Conservation (phyloP, 2,329 filamentous ascomycete species). For the Pezicula rhizophila region DNA sequence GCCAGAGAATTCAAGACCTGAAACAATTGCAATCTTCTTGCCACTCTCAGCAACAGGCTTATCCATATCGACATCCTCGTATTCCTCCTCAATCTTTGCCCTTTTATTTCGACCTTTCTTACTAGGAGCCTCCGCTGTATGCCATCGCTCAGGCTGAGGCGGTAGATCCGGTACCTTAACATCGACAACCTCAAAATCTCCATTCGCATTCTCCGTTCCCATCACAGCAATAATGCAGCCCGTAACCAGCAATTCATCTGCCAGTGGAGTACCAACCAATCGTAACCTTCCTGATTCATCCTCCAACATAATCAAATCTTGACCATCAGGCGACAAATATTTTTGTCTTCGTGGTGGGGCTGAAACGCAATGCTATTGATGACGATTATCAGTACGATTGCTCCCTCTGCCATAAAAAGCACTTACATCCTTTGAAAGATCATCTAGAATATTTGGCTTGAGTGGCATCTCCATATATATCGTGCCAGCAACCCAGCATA, state of each 20-base stretch:
- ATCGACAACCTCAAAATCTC: conserved; percentile 89
- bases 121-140: conserved; percentile 47
- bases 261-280: conserved; percentile 66
- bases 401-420: neutral
- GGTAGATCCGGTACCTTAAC: conserved; percentile 83
- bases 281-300: conserved; percentile 89
- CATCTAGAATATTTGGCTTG: conserved; percentile 93
- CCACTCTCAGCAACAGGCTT: conserved; percentile 27
- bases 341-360: conserved; percentile 72
- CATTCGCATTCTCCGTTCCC: conserved; percentile 86
- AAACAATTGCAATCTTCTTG: conserved; percentile 74
- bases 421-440: conserved; percentile 83
- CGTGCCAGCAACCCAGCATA: conserved; percentile 93
- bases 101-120: conserved; percentile 27
- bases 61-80: conserved; percentile 55
- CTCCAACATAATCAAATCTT: conserved; percentile 76
- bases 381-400: conserved; percentile 6
- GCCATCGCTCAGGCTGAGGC: conserved; percentile 76
- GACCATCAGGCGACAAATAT: conserved; percentile 58
- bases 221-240: conserved; percentile 92
- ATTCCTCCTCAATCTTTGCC: conserved; percentile 36
- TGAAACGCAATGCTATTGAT: conserved; percentile 72
- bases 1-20: conserved; percentile 78
- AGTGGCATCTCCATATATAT: conserved; percentile 96
- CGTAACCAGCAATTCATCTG: conserved; percentile 71